Percentiles rank a stretch among this genome's conserved stretches.
These are phyloP conservation scores for Hyphochytrium catenoides DNA, from an alignment of 352 stramenopile species.

Conservation along the genomic window DNA sequence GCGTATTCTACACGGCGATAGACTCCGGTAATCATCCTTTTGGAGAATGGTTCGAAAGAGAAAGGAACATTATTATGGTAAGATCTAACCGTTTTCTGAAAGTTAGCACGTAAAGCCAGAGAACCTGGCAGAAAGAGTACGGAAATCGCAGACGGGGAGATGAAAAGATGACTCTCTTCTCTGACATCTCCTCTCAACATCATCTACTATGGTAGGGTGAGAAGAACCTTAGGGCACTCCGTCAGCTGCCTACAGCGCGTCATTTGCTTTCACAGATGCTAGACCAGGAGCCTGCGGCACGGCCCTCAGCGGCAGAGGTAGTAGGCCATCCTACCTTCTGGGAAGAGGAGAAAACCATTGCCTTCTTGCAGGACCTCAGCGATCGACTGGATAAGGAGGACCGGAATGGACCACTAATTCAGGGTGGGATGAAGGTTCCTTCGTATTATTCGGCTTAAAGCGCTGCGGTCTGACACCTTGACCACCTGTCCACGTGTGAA, in stretches of 20 bases:
- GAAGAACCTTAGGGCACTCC: neutral
- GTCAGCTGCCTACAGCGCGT: slow-evolving; percentile 17
- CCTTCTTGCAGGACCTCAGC: slow-evolving; percentile 51
- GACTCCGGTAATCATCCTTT: slow-evolving; percentile 44
- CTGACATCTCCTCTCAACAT: too few relatives aligned
- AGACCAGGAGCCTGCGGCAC: slow-evolving; percentile 17
- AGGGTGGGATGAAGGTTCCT: slow-evolving; percentile 2
- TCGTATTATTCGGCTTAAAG: slow-evolving; percentile 2
- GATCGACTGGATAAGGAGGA: slow-evolving; percentile 26
- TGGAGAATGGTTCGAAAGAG: slow-evolving; percentile 46
- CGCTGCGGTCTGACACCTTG: too few relatives aligned
- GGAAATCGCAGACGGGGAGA: too few relatives aligned
- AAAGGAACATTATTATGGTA: slow-evolving; percentile 36
- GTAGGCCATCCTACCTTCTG: slow-evolving; percentile 62
- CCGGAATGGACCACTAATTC: neutral
- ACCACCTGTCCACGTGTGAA: too few relatives aligned
- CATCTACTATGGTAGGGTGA: slow-evolving; percentile 13
- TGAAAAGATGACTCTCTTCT: too few relatives aligned
- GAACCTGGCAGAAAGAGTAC: too few relatives aligned
- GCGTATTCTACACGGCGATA: slow-evolving; percentile 50
- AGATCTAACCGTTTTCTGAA: too few relatives aligned
- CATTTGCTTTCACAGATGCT: slow-evolving; percentile 36
- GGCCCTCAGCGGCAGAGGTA: slow-evolving; percentile 33
- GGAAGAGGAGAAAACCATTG: slow-evolving; percentile 18
- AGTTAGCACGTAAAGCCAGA: too few relatives aligned